Conservation (phyloP, 345 rosid species). For the Gossypium raimondii region DNA sequence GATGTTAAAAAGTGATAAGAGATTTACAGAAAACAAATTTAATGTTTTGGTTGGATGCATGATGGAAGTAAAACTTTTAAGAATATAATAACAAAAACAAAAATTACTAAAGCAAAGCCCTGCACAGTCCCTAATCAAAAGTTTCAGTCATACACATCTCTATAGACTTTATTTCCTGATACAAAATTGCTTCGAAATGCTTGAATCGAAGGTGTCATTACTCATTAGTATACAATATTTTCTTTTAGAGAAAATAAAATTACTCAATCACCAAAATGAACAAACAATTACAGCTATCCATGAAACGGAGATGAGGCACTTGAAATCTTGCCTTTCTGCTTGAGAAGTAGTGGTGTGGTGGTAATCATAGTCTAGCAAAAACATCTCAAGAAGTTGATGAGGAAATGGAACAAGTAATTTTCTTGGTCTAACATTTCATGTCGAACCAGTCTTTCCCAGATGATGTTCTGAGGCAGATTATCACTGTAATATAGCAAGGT, state of each 20-base stretch:
- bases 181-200: not conserved
- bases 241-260: not conserved
- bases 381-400: slow-evolving; percentile 48
- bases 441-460: slow-evolving; percentile 39
- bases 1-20: too few relatives aligned
- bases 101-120: too few relatives aligned
- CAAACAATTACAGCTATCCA: not conserved
- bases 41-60: too few relatives aligned
- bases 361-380: slow-evolving; percentile 29
- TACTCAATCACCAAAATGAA: not conserved
- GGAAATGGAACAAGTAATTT: slow-evolving; percentile 51
- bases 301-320: not conserved
- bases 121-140: too few relatives aligned
- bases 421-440: slow-evolving; percentile 39
- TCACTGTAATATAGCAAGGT: slow-evolving; percentile 47
- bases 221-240: too few relatives aligned
- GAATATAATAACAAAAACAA: too few relatives aligned
- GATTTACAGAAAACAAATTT: too few relatives aligned
- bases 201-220: not conserved
- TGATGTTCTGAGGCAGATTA: slow-evolving; percentile 39
- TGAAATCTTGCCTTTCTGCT: not conserved
- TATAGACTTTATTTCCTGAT: not conserved
- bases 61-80: too few relatives aligned
- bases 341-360: not conserved
- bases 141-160: not conserved